Evolutionary conservation across 495 filamentous ascomycete genomes (phyloP), one percentile per base, ranked within the genome.

Genomic region (Parathielavia appendiculata): DNA sequence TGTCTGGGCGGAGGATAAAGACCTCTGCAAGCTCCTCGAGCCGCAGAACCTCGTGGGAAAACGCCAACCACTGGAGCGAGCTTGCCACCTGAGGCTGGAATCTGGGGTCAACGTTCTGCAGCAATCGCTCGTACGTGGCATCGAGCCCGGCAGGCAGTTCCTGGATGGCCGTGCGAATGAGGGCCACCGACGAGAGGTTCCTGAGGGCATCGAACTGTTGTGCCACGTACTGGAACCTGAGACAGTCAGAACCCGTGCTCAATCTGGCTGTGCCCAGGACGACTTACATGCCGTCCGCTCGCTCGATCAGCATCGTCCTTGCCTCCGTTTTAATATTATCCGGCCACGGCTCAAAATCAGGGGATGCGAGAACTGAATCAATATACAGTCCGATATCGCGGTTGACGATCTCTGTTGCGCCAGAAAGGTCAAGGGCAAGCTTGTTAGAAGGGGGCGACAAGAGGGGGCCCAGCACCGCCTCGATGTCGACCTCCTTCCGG

Each of bases 21-120:
- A 52, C n/a, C 12, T 52, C 38, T 35, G 50, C 50, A 17, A 52
- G 19, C 34, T 40, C 11, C 17, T 41, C 50, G 14, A 52, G 17
- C 5, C 2, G 0, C 1, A 40, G n/a, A 3, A 22, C 11, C 5
- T 52, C 12, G 13, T 14, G n/a, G 12, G 50, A 52, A 17, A n/a
- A 23, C 5, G 22, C 23, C 13, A 52, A 11, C 50, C 36, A 52
- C 30, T 26, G 40, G 35, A 52, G 20, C 19, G 30, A 7, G 19
- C 50, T 52, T 0, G 12, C 30, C 7, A 52, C 50, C n/a, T 40
- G 50, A 10, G 0, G 13, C 6, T 52, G 12, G 17, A 52, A 22
- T 8, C 40, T 14, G 35, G 50, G 20, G 23, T 26, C 20, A 14
- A 52, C 23, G 35, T 12, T 26, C 20, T 39, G 38, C 4, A 52